Evolutionary conservation across 164 flowering plant genomes (phyloP), one percentile per base, ranked within the genome.

Genomic region (Stephania japonica): DNA sequence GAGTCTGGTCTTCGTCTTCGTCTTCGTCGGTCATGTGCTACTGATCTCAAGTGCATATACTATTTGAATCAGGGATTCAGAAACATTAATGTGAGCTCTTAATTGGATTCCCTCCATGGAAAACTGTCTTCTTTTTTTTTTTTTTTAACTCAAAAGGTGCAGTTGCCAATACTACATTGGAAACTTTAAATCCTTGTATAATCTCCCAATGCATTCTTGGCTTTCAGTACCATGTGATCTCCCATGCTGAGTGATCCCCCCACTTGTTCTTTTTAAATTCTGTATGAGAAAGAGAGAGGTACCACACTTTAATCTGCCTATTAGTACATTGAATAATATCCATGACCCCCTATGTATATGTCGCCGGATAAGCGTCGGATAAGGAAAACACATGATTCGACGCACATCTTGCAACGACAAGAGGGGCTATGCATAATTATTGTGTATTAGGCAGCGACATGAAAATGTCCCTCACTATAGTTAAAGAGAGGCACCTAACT

Each of bases 101-200:
- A 47, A 47, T 47, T 47, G 10, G 53, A 47, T 47, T 47, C 53
- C 12, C 53, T 47, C 53, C 4, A 47, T 47, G 16, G 12, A 9
- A 47, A 47, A 8, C 53, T 0, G 53, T 7, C 2, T 47, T 12
- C 10, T 47, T 47, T 47, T 16, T 56, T 19, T 47, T 12, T 47
- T 47, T 47, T 47, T 16, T 56, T 19, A 56, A 5, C 18, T 56
- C n/a, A 47, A 47, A 56, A 56, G 62, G 62, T 56, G 62, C 62
- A 42, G 23, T 41, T 32, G 18, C 70, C 44, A 68, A 68, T 32
- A 32, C 38, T 32, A 42, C 70, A 68, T 68, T 68, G 70, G 50
- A 42, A 68, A 42, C 26, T 67, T 67, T 50, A 7, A 68, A 68
- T 12, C 70, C 24, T 68, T 42, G 25, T 1, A 16, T 24, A 38